Conservation (phyloP, 352 stramenopile species). For the Pythium grandisporangium region DNA sequence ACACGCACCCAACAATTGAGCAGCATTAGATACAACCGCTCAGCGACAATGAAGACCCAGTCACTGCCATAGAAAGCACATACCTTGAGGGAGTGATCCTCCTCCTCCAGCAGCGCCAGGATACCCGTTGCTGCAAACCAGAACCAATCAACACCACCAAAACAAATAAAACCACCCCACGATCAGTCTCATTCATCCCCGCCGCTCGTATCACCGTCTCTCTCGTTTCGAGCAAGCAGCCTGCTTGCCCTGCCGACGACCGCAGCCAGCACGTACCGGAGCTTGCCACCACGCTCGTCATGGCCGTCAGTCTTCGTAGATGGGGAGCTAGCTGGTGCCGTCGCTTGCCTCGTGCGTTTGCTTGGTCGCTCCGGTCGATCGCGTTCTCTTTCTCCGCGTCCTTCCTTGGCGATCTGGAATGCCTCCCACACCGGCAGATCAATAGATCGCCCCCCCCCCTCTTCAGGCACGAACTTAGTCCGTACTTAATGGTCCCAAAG, state of each 20-base stretch:
- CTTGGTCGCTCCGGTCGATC: neutral
- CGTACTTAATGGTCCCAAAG: too few species aligned
- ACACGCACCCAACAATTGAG: too few species aligned
- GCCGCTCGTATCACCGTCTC: neutral
- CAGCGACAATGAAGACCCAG: too few species aligned
- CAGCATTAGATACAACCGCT: too few species aligned
- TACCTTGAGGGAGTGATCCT: conserved; percentile 86
- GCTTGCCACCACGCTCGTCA: conserved; percentile 42
- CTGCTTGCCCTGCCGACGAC: too few species aligned
- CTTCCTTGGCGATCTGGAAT: too few species aligned
- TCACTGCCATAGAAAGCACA: too few species aligned
- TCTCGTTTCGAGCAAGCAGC: too few species aligned
- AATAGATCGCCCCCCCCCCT: too few species aligned
- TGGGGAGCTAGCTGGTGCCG: neutral
- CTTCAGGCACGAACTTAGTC: too few species aligned
- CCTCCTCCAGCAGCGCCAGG: conserved; percentile 87
- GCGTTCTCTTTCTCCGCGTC: neutral
- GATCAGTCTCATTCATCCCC: neutral
- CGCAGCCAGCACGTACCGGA: conserved; percentile 32
- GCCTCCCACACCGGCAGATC: too few species aligned
- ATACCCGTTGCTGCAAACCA: conserved; percentile 82
- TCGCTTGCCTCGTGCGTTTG: neutral
- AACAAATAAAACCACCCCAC: conserved; percentile 5
- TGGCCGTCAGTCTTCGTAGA: conserved; percentile 19
- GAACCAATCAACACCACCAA: too few species aligned